Evolutionary conservation across 2,329 filamentous ascomycete genomes (phyloP), one percentile per base, ranked within the genome.

Genomic region (Calonectria honghensis): DNA sequence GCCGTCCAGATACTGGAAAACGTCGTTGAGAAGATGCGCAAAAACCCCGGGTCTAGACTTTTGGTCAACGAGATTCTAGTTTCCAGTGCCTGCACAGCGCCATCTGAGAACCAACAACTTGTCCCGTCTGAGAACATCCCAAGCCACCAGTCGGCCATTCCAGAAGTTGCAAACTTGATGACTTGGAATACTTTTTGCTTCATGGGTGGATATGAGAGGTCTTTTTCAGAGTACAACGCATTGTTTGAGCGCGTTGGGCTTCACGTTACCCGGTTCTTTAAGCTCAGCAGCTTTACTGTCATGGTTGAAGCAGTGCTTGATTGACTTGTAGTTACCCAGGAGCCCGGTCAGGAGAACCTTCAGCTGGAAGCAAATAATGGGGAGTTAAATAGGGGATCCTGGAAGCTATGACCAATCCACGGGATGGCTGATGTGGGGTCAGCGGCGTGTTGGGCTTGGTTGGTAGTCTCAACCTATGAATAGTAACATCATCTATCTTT

Each of bases 81-180:
- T 24, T 59, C 54, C 4, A 59, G 54, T n/a, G 35, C n/a, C 5
- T 59, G 31, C 31, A 59, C 31, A 3, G 41, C 9, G 2, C 11
- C 54, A 2, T 37, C 20, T 13, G 20, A 37, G 13, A 27, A 18
- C n/a, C 11, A 0, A 2, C 20, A 35, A 6, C 3, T 4, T 37
- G n/a, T 59, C n/a, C 54, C 54, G n/a, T 59, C 54, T 14, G 54
- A 59, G n/a, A 35, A 59, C 39, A 59, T 59, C 11, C 54, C 54
- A 39, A 37, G 20, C 54, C 20, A 35, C 20, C 32, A 59, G 39
- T 37, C 54, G 6, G 54, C 54, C 14, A 37, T 59, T 27, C 54
- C 54, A 13, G 54, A 59, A 16, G 32, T 59, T 37, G n/a, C 54
- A 24, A 59, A 59, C 54, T 24, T 59, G 20, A 59, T 59, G 32